Percentiles rank a stretch among this genome's conserved stretches.
These are phyloP conservation scores for Zhuliangozyma parablackwelliae DNA, from an alignment of 1,139 yeast species.

Conservation along the genomic window DNA sequence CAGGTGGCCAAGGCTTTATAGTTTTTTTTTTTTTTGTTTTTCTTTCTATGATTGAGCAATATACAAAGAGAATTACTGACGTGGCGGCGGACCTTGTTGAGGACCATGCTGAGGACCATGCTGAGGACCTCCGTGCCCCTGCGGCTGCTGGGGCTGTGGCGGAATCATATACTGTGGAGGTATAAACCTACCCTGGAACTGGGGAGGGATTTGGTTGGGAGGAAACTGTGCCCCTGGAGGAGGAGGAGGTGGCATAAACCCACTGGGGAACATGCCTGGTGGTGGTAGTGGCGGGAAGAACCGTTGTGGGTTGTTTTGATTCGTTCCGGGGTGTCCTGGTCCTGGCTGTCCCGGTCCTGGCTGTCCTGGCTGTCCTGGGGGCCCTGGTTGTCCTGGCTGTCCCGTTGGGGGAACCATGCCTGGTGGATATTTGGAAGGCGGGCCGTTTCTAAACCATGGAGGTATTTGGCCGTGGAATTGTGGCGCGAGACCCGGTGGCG, in stretches of 20 bases:
- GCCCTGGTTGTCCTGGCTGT: slow-evolving; percentile 6
- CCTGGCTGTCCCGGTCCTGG: slow-evolving; percentile 6
- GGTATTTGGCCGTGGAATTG: slow-evolving; percentile 7
- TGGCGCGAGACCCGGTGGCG: slow-evolving; percentile 4
- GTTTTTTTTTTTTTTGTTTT: too few relatives aligned
- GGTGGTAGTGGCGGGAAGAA: slow-evolving; percentile 10
- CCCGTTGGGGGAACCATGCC: slow-evolving; percentile 9
- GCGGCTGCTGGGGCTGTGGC: slow-evolving; percentile 14
- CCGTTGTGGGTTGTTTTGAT: too few relatives aligned
- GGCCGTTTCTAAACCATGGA: slow-evolving; percentile 9
- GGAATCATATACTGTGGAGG: slow-evolving; percentile 21
- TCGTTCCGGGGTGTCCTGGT: slow-evolving; percentile 11
- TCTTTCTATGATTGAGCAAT: too few relatives aligned
- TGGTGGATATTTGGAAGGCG: slow-evolving; percentile 6
- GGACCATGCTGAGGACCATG: slow-evolving; percentile 5
- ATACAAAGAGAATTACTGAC: slow-evolving; percentile 6
- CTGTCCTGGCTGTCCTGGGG: slow-evolving; percentile 7
- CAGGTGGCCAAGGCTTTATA: slow-evolving; percentile 47
- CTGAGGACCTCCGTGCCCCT: slow-evolving; percentile 13
- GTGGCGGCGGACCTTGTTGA: slow-evolving; percentile 11
- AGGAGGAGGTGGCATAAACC: slow-evolving; percentile 15
- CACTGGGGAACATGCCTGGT: slow-evolving; percentile 13
- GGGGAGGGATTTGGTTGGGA: slow-evolving; percentile 20
- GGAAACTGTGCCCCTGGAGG: slow-evolving; percentile 8
- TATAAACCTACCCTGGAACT: slow-evolving; percentile 15